Evolutionary conservation across 768 basidiomycete genomes (phyloP), one percentile per base, ranked within the genome.

Genomic region (Mrakia blollopis): DNA sequence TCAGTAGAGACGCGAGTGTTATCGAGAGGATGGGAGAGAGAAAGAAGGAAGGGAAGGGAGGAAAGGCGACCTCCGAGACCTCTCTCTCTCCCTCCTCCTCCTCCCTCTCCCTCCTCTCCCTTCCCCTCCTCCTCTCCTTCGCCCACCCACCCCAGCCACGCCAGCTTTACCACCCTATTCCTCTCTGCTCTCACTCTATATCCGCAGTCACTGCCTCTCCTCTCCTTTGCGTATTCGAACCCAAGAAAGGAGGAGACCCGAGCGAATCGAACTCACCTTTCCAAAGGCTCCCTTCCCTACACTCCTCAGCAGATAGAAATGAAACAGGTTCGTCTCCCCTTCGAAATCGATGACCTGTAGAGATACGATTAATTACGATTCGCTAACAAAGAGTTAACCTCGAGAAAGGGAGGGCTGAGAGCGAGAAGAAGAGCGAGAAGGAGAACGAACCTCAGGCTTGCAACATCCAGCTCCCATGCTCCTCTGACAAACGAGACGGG

Each of bases 241-340:
- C n/a, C n/a, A n/a, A n/a, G n/a, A n/a, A n/a, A n/a, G n/a, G n/a
- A n/a, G n/a, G 52, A 30, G 32, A 39, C 30, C 52, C 32, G 23
- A 67, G 25, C 28, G 21, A 14, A 67, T 16, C 21, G 47, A 50
- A 50, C 87, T 50, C 72, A 94, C 95, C 90, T 98, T 98, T 83
- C 96, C 96, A 86, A 98, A 99, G 35, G 96, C 94, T 63, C 97
- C 96, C 84, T 94, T 97, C 61, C 97, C 97, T 21, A 98, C 93
- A 30, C 92, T 93, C 68, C 94, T 89, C 82, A 97, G 90, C 67
- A 99, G 91, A 83, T 96, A 92, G 82, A 98, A 99, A 85, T 98
- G 96, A 85, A 91, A 98, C 69, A 99, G 90, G 82, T 89, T 92
- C 84, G 94, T 91, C 81, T 94, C 92, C 67, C 87, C 86, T 79